These are phyloP conservation scores for Colletotrichum endophyticum DNA, from an alignment of 2,329 filamentous ascomycete genomes.

Conservation along the genomic window DNA sequence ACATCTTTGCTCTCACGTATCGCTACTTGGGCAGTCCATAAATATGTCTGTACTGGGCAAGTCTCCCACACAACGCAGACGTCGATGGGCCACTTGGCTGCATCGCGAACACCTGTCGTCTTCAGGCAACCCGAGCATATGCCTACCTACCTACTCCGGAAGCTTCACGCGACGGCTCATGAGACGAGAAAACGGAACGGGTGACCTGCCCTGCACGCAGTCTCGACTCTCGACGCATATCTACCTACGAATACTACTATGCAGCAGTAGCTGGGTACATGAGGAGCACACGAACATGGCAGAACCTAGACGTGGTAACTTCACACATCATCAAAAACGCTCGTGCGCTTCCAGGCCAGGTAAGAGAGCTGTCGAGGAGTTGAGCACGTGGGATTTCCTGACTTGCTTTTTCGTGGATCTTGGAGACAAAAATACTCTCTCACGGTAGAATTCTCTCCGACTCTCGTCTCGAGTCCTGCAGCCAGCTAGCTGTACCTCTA, in stretches of 20 bases:
- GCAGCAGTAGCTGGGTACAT: background rate
- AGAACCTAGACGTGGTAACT: background rate
- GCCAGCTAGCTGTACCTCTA: background rate
- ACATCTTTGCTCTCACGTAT: background rate
- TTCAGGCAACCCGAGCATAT: background rate
- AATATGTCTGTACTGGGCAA: background rate
- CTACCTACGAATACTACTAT: background rate
- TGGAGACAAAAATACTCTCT: background rate
- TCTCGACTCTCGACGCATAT: background rate
- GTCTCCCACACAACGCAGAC: background rate
- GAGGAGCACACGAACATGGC: background rate
- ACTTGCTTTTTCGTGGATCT: background rate
- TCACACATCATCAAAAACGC: background rate
- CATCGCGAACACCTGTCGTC: background rate
- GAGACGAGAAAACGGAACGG: background rate
- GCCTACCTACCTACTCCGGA: background rate
- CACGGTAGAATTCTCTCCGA: background rate
- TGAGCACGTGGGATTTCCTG: conserved; percentile 4
- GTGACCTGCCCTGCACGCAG: background rate
- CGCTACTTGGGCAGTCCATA: background rate
- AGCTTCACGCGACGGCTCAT: background rate
- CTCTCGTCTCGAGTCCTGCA: background rate
- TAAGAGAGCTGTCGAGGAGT: background rate
- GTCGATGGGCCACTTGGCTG: background rate
- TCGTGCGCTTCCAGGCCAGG: background rate